Base-by-base conservation (phyloP, 2,329 filamentous ascomycete genomes). In the Huntiella omanensis region DNA sequence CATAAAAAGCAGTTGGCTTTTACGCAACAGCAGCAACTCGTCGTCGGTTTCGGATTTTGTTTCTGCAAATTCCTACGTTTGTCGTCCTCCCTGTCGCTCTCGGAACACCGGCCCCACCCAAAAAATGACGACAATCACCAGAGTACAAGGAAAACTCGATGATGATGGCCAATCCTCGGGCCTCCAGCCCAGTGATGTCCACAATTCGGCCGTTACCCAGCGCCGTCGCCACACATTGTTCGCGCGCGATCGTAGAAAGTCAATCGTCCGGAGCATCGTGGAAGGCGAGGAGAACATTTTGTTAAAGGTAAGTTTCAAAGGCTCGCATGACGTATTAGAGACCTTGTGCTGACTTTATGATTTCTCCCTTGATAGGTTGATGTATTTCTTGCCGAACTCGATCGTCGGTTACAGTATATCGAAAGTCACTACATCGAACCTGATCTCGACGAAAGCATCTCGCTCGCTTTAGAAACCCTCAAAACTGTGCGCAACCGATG, bases 401-500 rank as follows among this genome's bases (percentile, higher is more conserved):
- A 92, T 62, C 73, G 81, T 53, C 77, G 88, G 46, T 68, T 98
- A 40, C 86, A 92, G 56, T 82, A 85, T 60, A 72, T 96, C 40
- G 91, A 98, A 62, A 77, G 75, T 52, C 94, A 93, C 57, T 80
- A 83, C 52, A 84, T 92, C 57, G 46, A 51, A 12, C 64, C 86
- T 49, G 80, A 80, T 51, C 71, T 92, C 54, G 91, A 98, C 60
- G 71, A 80, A 39, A 83, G 84, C 56, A 77, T 96, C 47, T 79
- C 83, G 38, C 76, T 83, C 53, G 85, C 88, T 15, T 93, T 93
- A 62, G 70, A 78, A 12, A 93, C 87, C 0, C 68, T 98, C 1
- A 80, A 88, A 56, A 78, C 84, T 5, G 87, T 98, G 19, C 78
- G 87, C 51, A 79, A 85, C 53, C 77, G 85, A 55, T 98, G 91